These are phyloP conservation scores for Parastagonospora avenae DNA, from an alignment of 2,329 filamentous ascomycete genomes.

Conservation along the genomic window DNA sequence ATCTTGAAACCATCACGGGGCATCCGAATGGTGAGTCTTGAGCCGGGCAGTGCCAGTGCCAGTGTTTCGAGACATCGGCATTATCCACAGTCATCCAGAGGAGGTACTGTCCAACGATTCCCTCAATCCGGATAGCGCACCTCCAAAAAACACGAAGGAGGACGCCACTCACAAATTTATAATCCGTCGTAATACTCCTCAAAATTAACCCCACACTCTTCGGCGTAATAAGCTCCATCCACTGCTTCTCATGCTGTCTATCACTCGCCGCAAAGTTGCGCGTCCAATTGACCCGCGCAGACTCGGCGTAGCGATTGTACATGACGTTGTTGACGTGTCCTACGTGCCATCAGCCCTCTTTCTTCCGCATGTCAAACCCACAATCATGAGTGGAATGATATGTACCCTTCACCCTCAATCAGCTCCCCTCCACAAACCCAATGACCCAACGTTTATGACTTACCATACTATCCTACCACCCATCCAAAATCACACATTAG, in stretches of 20 bases:
- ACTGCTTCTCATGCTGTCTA: constrained; percentile 64
- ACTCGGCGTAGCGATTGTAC: constrained; percentile 84
- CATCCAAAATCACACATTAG: constrained; percentile 33
- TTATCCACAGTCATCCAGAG: too few species aligned
- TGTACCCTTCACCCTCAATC: constrained; percentile 10
- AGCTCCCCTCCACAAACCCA: constrained; percentile 3
- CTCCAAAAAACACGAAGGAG: neutral
- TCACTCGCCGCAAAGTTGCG: constrained; percentile 70
- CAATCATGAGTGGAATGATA: constrained; percentile 13
- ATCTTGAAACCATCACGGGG: neutral
- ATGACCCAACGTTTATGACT: constrained; percentile 27
- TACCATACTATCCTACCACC: constrained; percentile 59
- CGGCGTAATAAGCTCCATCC: constrained; percentile 72
- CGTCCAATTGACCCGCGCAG: constrained; percentile 78
- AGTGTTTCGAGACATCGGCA: too few species aligned
- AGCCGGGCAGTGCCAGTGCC: too few species aligned
- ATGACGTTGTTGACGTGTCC: constrained; percentile 86
- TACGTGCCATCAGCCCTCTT: constrained; percentile 41
- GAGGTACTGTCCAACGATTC: neutral
- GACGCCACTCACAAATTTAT: constrained; percentile 74
- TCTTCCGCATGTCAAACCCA: neutral
- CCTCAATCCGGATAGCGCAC: neutral
- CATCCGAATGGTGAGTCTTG: constrained; percentile 2
- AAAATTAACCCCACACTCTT: constrained; percentile 75
- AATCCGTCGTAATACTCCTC: constrained; percentile 79